Evolutionary conservation across 192 early-diverging fungal genomes (phyloP), one percentile per base, ranked within the genome.

Genomic region (Podila horticola): DNA sequence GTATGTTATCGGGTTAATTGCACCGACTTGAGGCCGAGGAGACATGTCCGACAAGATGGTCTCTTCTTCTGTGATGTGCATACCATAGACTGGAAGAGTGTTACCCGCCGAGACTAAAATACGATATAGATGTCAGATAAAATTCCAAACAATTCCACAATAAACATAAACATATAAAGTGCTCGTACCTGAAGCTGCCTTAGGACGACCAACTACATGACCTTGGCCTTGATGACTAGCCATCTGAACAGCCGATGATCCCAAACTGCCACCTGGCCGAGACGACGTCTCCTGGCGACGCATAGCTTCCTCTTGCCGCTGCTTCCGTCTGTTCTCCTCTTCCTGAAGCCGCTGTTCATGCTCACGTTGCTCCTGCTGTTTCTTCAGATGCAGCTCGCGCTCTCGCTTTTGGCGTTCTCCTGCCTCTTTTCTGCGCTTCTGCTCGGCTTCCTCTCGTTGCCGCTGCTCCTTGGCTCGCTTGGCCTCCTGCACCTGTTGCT

Each of bases 31-130:
- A 57, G 24, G 33, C 17, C 55, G 59, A 13, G 20, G 51, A 2
- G 62, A 48, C 0, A 58, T 58, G 48, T 81, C 77, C 7, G 62
- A 58, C 62, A 81, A 38, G 24, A 73, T 36, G 1, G 67, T 81
- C 48, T 81, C 77, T 13, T 81, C 71, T 55, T 81, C 77, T 20
- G 77, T 58, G 36, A 81, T 59, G 12, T 29, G 67, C 26, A 81
- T 33, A 0, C 71, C 67, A 48, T 72, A 79, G 2, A 22, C 10
- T 15, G 75, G 75, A 34, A 52, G 63, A n/a, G 20, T 48, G 29
- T 26, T 64, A 10, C 69, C 60, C 22, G 62, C 64, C 8, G 75
- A 71, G 5, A 77, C 75, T 77, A 58, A 8, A 45, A 11, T 30
- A 29, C 33, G 36, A 12, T 30, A 48, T 5, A 52, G 24, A 55